Evolutionary conservation across 1,284 basidiomycete species (phyloP).

Genomic region (Rhizoctonia solani): DNA sequence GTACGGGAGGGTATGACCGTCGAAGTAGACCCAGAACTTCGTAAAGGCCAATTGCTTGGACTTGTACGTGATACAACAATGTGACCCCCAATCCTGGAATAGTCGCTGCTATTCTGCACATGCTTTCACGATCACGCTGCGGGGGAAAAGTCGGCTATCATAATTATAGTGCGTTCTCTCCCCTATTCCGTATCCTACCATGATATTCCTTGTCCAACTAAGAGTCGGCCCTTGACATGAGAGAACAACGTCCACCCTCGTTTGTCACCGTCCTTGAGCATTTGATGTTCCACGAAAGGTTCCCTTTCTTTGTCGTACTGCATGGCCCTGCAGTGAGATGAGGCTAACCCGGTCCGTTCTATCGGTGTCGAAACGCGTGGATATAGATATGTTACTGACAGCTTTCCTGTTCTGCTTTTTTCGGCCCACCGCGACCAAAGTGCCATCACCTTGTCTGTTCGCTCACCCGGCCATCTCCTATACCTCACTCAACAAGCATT

Average conservation of each 20-base stretch:
- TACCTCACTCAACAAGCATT: no score
- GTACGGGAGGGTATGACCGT: slow-evolving; percentile 19
- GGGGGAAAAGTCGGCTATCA: not conserved
- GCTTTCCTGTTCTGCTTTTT: no score
- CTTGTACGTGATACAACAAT: slow-evolving; percentile 10
- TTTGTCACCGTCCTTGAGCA: not conserved
- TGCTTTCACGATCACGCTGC: slow-evolving; percentile 6
- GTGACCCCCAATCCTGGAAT: not conserved
- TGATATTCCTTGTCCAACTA: not conserved
- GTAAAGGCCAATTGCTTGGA: slow-evolving; percentile 5
- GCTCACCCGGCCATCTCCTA: no score
- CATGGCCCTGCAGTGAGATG: no score
- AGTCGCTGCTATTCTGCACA: not conserved
- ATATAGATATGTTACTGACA: no score
- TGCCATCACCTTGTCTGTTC: no score
- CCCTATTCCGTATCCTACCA: not conserved
- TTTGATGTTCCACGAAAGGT: not conserved
- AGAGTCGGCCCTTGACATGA: not conserved
- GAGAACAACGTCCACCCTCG: not conserved
- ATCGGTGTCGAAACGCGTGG: no score
- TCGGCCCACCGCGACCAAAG: no score
- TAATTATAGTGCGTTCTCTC: not conserved
- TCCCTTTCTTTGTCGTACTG: not conserved
- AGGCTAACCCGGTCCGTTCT: no score
- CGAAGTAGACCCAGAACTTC: slow-evolving; percentile 27